Evolutionary conservation across 78 protist genomes (phyloP).

Genomic region (Salpingoeca rosetta): DNA sequence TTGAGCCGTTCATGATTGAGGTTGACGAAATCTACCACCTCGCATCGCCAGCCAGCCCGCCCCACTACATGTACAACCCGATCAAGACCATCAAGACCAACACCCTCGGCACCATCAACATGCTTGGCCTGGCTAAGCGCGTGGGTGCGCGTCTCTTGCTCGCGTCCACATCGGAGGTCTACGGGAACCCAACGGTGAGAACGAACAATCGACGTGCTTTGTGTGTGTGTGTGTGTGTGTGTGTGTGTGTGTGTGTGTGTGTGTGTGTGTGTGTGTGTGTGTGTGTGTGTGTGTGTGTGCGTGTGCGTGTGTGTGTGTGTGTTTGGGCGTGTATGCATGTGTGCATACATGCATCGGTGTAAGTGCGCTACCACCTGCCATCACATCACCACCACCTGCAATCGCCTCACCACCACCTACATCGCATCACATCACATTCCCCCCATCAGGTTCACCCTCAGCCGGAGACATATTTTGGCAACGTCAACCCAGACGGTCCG

Average conservation of each 20-base stretch:
- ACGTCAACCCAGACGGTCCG: constrained; percentile 61
- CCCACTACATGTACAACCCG: constrained; percentile 56
- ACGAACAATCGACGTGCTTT: too few species aligned
- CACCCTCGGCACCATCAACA: constrained; percentile 57
- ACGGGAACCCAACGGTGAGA: constrained; percentile 48
- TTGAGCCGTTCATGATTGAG: constrained; percentile 25
- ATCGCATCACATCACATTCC: neutral
- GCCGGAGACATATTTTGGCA: constrained; percentile 62
- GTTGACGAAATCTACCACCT: constrained; percentile 59
- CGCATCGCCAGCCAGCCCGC: constrained; percentile 79
- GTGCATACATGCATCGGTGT: too few species aligned
- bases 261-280: too few species aligned
- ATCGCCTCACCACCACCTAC: too few species aligned
- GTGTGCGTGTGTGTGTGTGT: too few species aligned
- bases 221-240: too few species aligned
- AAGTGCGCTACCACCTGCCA: too few species aligned
- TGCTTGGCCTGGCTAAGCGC: constrained; percentile 62
- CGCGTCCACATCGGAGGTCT: constrained; percentile 75
- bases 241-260: too few species aligned
- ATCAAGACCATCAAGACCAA: constrained; percentile 65
- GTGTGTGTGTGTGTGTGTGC: too few species aligned
- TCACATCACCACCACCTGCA: too few species aligned
- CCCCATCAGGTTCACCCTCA: constrained; percentile 57
- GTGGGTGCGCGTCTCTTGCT: constrained; percentile 40
- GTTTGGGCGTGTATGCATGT: too few species aligned